Evolutionary conservation across 164 flowering plant genomes (phyloP), one percentile per base, ranked within the genome.

Genomic region (Magnolia kwangsiensis): DNA sequence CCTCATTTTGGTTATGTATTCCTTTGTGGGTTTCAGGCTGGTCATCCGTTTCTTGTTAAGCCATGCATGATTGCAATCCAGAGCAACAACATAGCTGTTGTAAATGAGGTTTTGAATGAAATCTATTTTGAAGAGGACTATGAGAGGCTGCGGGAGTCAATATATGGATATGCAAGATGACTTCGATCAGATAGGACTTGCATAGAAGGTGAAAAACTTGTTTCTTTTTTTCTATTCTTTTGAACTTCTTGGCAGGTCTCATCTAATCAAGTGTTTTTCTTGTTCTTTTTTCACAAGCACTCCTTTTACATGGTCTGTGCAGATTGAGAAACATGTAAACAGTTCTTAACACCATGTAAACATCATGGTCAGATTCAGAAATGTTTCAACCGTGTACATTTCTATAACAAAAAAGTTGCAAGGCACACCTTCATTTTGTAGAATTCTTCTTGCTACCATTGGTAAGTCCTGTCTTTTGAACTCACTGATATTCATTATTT

Each of bases 1-100:
- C 24, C 24, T 55, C 16, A 9, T 51, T 51, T 51, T 51, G 37
- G 37, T 31, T 31, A 31, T 31, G 37, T 31, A 31, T 31, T 31
- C 37, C 37, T 31, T 61, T 77, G 14, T 65, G 78, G 72, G 50
- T 79, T 82, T 71, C 83, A 96, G 99, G 99, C 98, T 29, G 99
- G 98, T 75, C 90, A 91, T 78, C 81, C 94, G 74, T 93, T 80
- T 80, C 97, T 96, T 80, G 90, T 96, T 75, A 96, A 94, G 88
- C 99, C 99, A 78, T 96, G 94, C 85, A 96, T 96, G 99, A 86
- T 94, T 79, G 98, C 98, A 14, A 98, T 96, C 72, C 99, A 96
- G 78, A 96, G 99, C 86, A 94, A 93, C 80, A 94, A 94, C 83
- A 92, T 94, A 3, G 81, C 94, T 76, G 97, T 98, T 71, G 99